Conservation (phyloP, 2,329 filamentous ascomycete species). For the Aspergillus ochraceus region DNA sequence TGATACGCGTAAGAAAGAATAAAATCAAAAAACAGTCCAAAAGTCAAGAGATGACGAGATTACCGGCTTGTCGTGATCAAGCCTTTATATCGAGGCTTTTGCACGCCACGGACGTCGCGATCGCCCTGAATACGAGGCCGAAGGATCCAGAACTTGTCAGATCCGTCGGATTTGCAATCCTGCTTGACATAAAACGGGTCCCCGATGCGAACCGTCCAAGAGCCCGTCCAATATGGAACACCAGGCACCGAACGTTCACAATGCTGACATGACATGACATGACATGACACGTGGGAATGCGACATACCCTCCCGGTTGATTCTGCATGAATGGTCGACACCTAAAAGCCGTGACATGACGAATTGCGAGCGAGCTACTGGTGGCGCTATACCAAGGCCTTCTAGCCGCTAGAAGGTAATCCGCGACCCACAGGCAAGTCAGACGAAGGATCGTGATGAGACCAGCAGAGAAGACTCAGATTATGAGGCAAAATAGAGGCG, state of each 20-base stretch:
- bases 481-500: not conserved
- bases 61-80: not conserved
- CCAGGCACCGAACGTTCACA: not conserved
- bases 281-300: not conserved
- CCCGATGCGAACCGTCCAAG: not conserved
- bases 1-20: not conserved
- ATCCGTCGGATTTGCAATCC: not conserved
- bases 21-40: not conserved
- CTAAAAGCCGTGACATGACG: not conserved
- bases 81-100: not conserved
- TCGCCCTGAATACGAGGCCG: not conserved
- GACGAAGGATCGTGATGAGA: not conserved
- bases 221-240: not conserved
- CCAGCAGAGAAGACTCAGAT: not conserved
- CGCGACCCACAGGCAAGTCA: not conserved
- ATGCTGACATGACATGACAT: constrained; percentile 6
- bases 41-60: not conserved
- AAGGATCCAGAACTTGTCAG: not conserved
- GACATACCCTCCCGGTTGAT: not conserved
- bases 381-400: not conserved
- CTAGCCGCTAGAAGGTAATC: not conserved
- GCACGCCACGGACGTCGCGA: not conserved
- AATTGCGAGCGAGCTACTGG: not conserved
- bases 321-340: not conserved
- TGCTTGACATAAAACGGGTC: not conserved